These are phyloP conservation scores for Dichotomopilus funicola DNA, from an alignment of 2,329 filamentous ascomycete species.

Conservation along the genomic window DNA sequence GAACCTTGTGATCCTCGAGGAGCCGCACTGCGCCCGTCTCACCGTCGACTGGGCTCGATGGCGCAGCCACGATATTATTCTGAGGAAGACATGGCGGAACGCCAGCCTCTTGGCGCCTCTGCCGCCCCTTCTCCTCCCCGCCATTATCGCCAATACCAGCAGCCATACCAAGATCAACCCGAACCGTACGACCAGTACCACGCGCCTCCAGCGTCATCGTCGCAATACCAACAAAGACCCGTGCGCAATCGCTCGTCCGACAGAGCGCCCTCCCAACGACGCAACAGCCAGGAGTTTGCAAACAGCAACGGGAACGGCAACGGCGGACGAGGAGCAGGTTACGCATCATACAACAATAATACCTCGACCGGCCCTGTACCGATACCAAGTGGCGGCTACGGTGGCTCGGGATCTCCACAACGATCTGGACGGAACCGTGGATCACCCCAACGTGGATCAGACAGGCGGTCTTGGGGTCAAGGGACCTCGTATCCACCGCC, in stretches of 20 bases:
- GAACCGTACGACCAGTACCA: slow-evolving; percentile 10
- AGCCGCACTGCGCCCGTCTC: slow-evolving; percentile 11
- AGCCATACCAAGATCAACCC: slow-evolving; percentile 18
- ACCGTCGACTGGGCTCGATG: slow-evolving; percentile 10
- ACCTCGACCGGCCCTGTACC: slow-evolving; percentile 20
- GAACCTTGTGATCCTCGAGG: not conserved
- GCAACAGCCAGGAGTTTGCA: slow-evolving; percentile 26
- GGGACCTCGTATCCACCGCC: slow-evolving; percentile 23
- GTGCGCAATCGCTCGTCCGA: slow-evolving; percentile 35
- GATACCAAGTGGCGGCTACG: slow-evolving; percentile 15
- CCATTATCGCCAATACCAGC: slow-evolving; percentile 8
- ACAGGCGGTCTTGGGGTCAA: slow-evolving; percentile 22
- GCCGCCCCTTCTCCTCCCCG: slow-evolving; percentile 6
- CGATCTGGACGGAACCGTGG: slow-evolving; percentile 7
- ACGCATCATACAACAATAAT: slow-evolving; percentile 10
- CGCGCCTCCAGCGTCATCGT: slow-evolving; percentile 3
- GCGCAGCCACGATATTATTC: slow-evolving; percentile 19
- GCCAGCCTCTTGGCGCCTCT: slow-evolving; percentile 17
- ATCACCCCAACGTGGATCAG: slow-evolving; percentile 19
- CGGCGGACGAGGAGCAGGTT: slow-evolving; percentile 5
- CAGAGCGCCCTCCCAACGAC: slow-evolving; percentile 31
- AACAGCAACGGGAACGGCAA: not conserved
- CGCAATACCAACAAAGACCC: slow-evolving; percentile 19
- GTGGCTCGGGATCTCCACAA: slow-evolving; percentile 24
- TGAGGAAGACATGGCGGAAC: slow-evolving; percentile 21